Conservation (phyloP, 2,329 filamentous ascomycete genomes). For the Capronia epimyces region DNA sequence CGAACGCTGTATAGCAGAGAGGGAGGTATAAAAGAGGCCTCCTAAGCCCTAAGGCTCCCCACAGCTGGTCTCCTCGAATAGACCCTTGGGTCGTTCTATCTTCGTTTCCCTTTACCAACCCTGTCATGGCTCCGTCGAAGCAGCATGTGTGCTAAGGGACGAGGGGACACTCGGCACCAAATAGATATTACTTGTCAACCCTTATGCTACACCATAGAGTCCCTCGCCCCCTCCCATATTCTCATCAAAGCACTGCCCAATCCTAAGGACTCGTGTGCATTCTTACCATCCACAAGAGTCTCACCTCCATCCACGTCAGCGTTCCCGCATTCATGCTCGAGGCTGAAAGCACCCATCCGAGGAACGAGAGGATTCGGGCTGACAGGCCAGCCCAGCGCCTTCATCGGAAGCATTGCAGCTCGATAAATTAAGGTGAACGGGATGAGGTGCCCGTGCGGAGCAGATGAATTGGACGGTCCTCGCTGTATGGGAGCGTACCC, state of each 20-base stretch:
- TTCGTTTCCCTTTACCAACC: neutral
- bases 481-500: neutral
- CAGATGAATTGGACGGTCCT: neutral
- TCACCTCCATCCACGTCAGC: neutral
- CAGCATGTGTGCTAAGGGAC: too few species aligned
- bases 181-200: neutral
- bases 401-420: neutral
- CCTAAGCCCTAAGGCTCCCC: too few species aligned
- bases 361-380: neutral
- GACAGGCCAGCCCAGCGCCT: neutral
- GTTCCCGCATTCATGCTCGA: neutral
- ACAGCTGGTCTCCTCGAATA: too few species aligned
- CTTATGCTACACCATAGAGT: neutral
- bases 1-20: too few species aligned
- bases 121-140: too few species aligned
- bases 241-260: constrained; percentile 7
- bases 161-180: neutral
- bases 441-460: neutral
- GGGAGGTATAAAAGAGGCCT: too few species aligned
- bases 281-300: neutral
- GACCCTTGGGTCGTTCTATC: too few species aligned
- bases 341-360: neutral
- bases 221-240: neutral
- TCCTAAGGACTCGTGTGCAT: constrained; percentile 1
- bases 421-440: neutral